Percentiles rank a stretch among this genome's conserved stretches.
These are phyloP conservation scores for Mucor lusitanicus DNA, from an alignment of 371 early-diverging fungal genomes.

Conservation along the genomic window DNA sequence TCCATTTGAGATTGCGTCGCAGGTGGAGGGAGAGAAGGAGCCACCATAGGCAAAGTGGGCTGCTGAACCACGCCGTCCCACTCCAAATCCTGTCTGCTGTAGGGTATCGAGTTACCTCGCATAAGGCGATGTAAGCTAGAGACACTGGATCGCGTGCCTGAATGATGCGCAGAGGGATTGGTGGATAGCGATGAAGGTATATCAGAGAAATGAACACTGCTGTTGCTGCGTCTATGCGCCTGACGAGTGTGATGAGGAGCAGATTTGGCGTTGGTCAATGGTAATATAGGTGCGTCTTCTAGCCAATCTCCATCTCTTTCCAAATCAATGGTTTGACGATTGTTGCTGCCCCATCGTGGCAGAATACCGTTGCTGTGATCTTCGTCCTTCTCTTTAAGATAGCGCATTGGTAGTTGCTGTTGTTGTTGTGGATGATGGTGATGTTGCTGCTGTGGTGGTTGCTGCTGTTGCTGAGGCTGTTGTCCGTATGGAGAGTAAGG, in stretches of 20 bases:
- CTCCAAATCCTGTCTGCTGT: slow-evolving; percentile 46
- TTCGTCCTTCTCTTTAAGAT: background rate
- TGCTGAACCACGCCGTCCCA: slow-evolving; percentile 45
- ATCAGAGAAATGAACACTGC: slow-evolving; percentile 34
- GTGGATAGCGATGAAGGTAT: slow-evolving; percentile 13
- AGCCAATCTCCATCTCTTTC: slow-evolving; percentile 35
- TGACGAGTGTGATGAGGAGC: slow-evolving; percentile 3
- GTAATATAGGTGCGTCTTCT: slow-evolving; percentile 7
- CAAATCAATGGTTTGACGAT: slow-evolving; percentile 20
- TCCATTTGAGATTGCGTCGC: background rate
- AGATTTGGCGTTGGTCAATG: slow-evolving; percentile 6
- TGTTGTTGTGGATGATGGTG: background rate
- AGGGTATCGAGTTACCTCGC: slow-evolving; percentile 35
- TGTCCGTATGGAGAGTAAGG: slow-evolving; percentile 22
- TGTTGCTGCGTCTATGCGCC: slow-evolving; percentile 36
- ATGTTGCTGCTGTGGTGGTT: background rate
- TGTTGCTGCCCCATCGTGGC: slow-evolving; percentile 15
- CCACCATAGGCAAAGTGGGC: slow-evolving; percentile 3
- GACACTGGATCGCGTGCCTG: slow-evolving; percentile 21
- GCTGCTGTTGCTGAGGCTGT: slow-evolving; percentile 8
- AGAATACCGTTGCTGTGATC: background rate
- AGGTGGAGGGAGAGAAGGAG: background rate
- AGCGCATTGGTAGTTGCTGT: background rate
- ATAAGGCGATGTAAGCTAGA: slow-evolving; percentile 44
- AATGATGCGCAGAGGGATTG: background rate